phyloP scores from a whole-genome alignment of 768 basidiomycete species.

The Lentinula guzmanii region DNA sequence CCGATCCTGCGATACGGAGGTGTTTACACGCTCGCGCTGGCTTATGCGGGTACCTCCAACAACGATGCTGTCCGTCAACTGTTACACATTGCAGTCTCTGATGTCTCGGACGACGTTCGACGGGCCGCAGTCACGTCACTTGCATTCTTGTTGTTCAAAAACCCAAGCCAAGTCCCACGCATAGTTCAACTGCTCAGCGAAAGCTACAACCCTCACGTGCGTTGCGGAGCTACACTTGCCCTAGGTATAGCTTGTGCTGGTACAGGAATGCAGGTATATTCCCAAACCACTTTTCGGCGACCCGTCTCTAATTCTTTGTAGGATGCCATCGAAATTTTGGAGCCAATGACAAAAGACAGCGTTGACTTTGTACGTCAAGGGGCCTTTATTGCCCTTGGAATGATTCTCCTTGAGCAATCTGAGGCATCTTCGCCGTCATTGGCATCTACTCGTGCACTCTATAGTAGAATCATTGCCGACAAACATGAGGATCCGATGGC shows the following conservation, averaged over 20 bases:
- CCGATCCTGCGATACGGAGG: slow-evolving; percentile 96
- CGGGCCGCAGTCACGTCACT: slow-evolving; percentile 94
- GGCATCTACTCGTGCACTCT: slow-evolving; percentile 75
- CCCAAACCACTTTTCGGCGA: neutral
- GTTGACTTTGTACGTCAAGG: slow-evolving; percentile 99
- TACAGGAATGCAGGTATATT: slow-evolving; percentile 80
- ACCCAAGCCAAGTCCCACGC: slow-evolving; percentile 90
- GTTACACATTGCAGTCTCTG: slow-evolving; percentile 95
- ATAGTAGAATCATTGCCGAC: slow-evolving; percentile 85
- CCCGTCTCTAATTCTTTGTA: slow-evolving; percentile 21
- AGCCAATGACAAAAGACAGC: slow-evolving; percentile 97
- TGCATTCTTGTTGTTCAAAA: slow-evolving; percentile 96
- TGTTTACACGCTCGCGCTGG: slow-evolving; percentile 93
- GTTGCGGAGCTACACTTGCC: slow-evolving; percentile 94
- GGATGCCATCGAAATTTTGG: slow-evolving; percentile 94
- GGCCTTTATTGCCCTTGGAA: slow-evolving; percentile 90
- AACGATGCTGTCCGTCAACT: slow-evolving; percentile 89
- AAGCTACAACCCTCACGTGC: slow-evolving; percentile 98
- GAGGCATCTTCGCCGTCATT: slow-evolving; percentile 84
- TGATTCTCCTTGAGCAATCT: slow-evolving; percentile 96
- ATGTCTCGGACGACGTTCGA: slow-evolving; percentile 96
- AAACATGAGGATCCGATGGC: slow-evolving; percentile 99
- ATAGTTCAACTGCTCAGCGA: slow-evolving; percentile 96
- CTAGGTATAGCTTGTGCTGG: slow-evolving; percentile 97
- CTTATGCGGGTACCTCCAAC: slow-evolving; percentile 94